Evolutionary conservation across 176 grass and related monocot species (phyloP).

Genomic region (Melocanna baccifera): DNA sequence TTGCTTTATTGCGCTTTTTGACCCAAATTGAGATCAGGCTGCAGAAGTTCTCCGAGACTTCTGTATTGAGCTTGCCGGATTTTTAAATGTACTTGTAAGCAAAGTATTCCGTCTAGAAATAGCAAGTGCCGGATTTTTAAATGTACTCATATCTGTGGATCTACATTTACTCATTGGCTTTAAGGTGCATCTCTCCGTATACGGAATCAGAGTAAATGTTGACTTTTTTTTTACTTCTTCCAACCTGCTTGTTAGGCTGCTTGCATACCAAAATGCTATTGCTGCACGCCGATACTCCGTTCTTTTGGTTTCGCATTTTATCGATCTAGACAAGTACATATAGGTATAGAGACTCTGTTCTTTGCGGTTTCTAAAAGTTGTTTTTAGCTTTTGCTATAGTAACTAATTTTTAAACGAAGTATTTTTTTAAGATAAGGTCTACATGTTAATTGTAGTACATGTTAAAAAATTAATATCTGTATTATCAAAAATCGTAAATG

Average conservation of each 20-base stretch:
- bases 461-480: no score
- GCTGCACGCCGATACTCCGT: neutral
- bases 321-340: no score
- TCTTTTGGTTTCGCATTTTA: neutral
- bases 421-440: no score
- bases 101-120: neutral
- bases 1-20: conserved; percentile 14
- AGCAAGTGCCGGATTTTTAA: neutral
- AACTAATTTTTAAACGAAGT: no score
- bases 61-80: neutral
- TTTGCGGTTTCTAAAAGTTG: no score
- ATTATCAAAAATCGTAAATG: no score
- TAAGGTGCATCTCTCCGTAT: neutral
- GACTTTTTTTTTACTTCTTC: neutral
- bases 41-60: neutral
- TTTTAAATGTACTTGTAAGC: neutral
- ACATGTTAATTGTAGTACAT: no score
- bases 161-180: neutral
- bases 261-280: neutral
- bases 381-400: no score
- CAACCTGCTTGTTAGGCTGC: neutral
- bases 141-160: neutral
- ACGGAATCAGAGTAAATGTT: neutral
- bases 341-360: no score
- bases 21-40: neutral